Percentiles rank a stretch among this genome's conserved stretches.
Conservation (phyloP, 2,329 filamentous ascomycete species). For the Arachnomyces sp. region DNA sequence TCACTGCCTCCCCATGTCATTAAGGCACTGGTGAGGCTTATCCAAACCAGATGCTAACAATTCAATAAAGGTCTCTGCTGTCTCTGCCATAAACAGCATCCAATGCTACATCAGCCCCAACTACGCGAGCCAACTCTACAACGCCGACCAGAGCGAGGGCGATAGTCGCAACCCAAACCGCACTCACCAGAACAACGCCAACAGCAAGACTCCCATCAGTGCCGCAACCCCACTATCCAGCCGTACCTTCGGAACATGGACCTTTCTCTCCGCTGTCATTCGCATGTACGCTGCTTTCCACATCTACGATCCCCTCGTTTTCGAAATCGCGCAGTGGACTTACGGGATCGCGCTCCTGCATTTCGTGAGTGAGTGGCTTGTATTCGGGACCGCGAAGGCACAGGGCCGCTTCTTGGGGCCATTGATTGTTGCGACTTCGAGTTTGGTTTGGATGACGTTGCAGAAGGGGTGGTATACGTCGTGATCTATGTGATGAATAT, state of each 20-base stretch:
- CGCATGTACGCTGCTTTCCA: slow-evolving; percentile 79
- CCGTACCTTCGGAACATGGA: slow-evolving; percentile 82
- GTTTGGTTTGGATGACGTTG: slow-evolving; percentile 52
- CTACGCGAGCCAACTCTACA: slow-evolving; percentile 80
- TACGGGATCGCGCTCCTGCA: slow-evolving; percentile 70
- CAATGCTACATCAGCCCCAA: slow-evolving; percentile 73
- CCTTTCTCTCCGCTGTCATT: slow-evolving; percentile 66
- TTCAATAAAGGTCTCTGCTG: slow-evolving; percentile 59
- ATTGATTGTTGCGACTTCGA: slow-evolving; percentile 48
- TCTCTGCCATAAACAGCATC: slow-evolving; percentile 75
- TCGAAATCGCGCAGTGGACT: slow-evolving; percentile 73
- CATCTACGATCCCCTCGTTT: slow-evolving; percentile 62
- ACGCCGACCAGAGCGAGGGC: slow-evolving; percentile 29
- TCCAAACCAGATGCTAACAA: slow-evolving; percentile 6
- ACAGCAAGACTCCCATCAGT: slow-evolving; percentile 37
- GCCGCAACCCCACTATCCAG: slow-evolving; percentile 65
- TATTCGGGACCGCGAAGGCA: slow-evolving; percentile 67
- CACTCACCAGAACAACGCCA: slow-evolving; percentile 16
- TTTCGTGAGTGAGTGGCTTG: slow-evolving; percentile 70
- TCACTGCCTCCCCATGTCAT: background rate
- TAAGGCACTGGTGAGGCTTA: background rate
- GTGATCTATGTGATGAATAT: slow-evolving; percentile 3
- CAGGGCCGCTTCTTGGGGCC: slow-evolving; percentile 52
- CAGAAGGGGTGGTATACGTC: slow-evolving; percentile 42
- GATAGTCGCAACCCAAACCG: slow-evolving; percentile 36